Base-by-base conservation (phyloP, 306 rosid species). In the Mucuna pruriens region DNA sequence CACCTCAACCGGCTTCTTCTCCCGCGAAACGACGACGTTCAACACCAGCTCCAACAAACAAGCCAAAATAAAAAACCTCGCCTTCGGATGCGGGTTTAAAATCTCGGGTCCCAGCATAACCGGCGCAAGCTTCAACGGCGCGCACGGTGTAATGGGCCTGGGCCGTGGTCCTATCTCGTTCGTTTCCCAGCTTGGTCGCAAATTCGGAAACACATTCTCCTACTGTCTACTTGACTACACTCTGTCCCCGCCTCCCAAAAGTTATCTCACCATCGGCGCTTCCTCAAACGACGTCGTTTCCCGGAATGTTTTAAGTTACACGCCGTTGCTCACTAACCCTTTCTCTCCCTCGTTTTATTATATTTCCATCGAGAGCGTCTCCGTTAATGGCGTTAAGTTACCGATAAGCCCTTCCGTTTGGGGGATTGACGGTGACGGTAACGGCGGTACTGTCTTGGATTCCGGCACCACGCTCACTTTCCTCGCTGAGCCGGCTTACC, bases 81-180 rank as follows among this genome's bases (percentile, higher is more conserved):
- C 82, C 0, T 92, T 92, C 84, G 97, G 97, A 2, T 93, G 97
- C 73, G 91, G 83, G 4, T 91, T 93, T 73, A 83, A 84, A 63
- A 65, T 78, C 33, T 84, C 90, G 0, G 96, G 96, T 31, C 92
- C 95, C 26, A 88, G 95, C 48, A 77, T 90, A 1, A 82, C 92
- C 3, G 97, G 95, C 1, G 12, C 83, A 10, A 85, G 85, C 71
- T 88, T 90, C 72, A 84, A 83, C 61, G 95, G 95, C 6, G 95
- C 95, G 1, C 87, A 91, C 16, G 97, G 97, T 0, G 96, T 93
- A 4, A 79, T 93, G 92, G 97, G 97, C 62, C 83, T 93, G 69
- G 97, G 96, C 6, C 68, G 90, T 38, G 96, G 96, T 15, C 81
- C 96, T 33, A 93, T 90, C 17, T 93, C 96, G 22, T 91, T 93